Evolutionary conservation across 2,329 filamentous ascomycete species (phyloP), one percentile per base, ranked within the genome.

Genomic region (Geosmithia flava): DNA sequence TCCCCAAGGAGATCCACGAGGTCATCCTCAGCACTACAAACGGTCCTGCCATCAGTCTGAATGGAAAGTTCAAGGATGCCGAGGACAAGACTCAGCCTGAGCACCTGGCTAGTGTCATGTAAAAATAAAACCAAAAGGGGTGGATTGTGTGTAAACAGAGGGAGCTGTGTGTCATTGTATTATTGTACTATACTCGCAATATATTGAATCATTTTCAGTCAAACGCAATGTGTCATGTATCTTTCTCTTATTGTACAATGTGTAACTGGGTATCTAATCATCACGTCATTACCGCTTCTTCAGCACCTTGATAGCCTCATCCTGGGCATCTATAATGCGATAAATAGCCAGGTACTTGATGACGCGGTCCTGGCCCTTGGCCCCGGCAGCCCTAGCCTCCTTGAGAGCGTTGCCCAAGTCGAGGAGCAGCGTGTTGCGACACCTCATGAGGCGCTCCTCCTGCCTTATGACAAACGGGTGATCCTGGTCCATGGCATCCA

Each of bases 11-110:
- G 54, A 62, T 71, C 41, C 65, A 76, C 56, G 78, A 81, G 61
- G 72, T 82, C 62, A 85, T 97, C 33, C 69, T 98, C 58, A 91
- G 87, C 70, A 88, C 89, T 13, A 95, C 91, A 7, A 76, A 93
- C 60, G 82, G 85, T 2, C 90, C 93, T 1, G 91, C 88, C 0
- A 80, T 98, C 70, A 88, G 83, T 62, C 68, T 98, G 62, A 95
- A 79, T 61, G 91, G 90, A 49, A 80, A 84, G 48, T 85, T 93
- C 63, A 80, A 69, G 57, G 72, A 82, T 47, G 71, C 75, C 4
- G 74, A 78, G 51, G 79, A 79, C 51, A 69, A 67, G 46, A 63
- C 84, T 45, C 69, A 71, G 43, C 68, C 74, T 23, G 71, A 68
- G 44, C 66, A 76, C 52, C 58, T 83, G 56, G 67, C 71, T 47